phyloP scores from a whole-genome alignment of 2,329 filamentous ascomycete species.

The Clarireedia homoeocarpa region DNA sequence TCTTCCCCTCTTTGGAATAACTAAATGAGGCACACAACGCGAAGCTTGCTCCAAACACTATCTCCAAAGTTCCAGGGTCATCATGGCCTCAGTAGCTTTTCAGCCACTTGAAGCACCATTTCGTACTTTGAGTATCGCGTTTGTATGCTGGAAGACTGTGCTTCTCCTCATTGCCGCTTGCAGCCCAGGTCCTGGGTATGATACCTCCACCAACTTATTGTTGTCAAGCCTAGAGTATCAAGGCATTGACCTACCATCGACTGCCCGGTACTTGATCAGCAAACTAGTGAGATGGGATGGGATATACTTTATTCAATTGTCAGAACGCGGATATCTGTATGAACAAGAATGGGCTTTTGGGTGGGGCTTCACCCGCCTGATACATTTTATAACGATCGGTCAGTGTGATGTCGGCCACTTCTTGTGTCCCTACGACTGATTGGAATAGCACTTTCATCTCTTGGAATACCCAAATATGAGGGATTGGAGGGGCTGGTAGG shows the following conservation, averaged over 20 bases:
- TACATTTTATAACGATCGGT: slow-evolving; percentile 28
- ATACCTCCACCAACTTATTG: slow-evolving; percentile 62
- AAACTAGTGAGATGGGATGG: slow-evolving; percentile 74
- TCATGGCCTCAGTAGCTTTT: neutral
- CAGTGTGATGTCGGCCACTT: slow-evolving; percentile 1
- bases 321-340: slow-evolving; percentile 57
- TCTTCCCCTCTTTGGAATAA: neutral
- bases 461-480: slow-evolving; percentile 27
- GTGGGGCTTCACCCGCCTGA: slow-evolving; percentile 39
- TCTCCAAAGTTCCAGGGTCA: neutral
- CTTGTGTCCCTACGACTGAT: slow-evolving; percentile 3
- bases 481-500: slow-evolving; percentile 45
- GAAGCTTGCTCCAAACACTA: slow-evolving; percentile 4
- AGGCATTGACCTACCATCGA: slow-evolving; percentile 14
- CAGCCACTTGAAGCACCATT: slow-evolving; percentile 17
- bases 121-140: slow-evolving; percentile 32
- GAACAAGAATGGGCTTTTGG: slow-evolving; percentile 88
- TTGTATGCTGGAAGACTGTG: slow-evolving; percentile 58
- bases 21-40: neutral
- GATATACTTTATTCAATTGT: slow-evolving; percentile 62
- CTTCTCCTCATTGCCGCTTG: slow-evolving; percentile 53
- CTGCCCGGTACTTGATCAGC: slow-evolving; percentile 15
- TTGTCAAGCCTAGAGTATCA: slow-evolving; percentile 29
- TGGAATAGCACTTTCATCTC: slow-evolving; percentile 19
- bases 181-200: slow-evolving; percentile 57